These are phyloP conservation scores for Pseudopyricularia javanii DNA, from an alignment of 2,329 filamentous ascomycete genomes.

Conservation along the genomic window DNA sequence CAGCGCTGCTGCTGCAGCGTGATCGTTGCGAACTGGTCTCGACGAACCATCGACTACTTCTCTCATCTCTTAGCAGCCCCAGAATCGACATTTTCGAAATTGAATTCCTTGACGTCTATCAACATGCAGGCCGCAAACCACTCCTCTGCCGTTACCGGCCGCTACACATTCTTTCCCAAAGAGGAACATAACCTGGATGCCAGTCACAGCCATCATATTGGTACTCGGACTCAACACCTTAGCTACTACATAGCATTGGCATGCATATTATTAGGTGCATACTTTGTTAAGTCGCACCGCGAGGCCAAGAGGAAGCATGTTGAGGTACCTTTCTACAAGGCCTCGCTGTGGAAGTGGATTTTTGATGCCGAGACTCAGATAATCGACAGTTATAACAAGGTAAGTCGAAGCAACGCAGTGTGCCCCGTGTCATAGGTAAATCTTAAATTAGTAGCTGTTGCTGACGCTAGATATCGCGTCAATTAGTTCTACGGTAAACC, in stretches of 20 bases:
- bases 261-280: conserved; percentile 22
- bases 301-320: conserved; percentile 17
- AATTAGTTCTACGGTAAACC: conserved; percentile 32
- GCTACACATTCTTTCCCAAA: conserved; percentile 9
- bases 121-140: conserved; percentile 10
- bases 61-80: background rate
- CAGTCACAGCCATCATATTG: conserved; percentile 13
- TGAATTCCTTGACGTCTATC: background rate
- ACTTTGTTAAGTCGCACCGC: conserved; percentile 19
- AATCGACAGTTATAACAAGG: conserved; percentile 35
- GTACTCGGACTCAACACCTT: conserved; percentile 17
- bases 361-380: conserved; percentile 34
- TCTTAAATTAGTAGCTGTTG: too few relatives aligned
- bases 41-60: background rate
- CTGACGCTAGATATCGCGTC: background rate
- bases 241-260: conserved; percentile 28
- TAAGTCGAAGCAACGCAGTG: conserved; percentile 8
- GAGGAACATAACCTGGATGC: conserved; percentile 11
- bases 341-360: conserved; percentile 35
- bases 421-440: background rate
- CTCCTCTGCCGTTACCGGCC: conserved; percentile 7
- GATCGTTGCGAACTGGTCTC: background rate
- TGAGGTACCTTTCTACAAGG: conserved; percentile 32
- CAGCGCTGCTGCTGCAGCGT: background rate
- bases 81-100: background rate